Conservation (phyloP, 2,329 filamentous ascomycete species). For the Chrysoporthe puriensis region DNA sequence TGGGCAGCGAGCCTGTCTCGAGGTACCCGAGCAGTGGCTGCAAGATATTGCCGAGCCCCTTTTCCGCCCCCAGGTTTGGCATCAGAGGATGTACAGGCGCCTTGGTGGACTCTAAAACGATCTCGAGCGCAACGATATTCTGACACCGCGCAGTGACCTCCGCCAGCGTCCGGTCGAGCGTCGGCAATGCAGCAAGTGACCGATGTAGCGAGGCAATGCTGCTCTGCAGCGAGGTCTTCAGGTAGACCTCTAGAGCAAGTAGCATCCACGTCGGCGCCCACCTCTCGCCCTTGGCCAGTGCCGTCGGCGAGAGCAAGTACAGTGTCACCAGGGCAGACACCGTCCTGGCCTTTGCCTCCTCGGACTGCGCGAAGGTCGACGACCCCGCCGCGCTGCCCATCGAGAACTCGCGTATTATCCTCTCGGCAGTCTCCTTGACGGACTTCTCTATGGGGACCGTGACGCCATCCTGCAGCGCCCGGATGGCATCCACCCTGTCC, state of each 20-base stretch:
- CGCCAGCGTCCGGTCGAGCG: slow-evolving; percentile 76
- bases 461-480: slow-evolving; percentile 68
- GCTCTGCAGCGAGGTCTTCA: slow-evolving; percentile 79
- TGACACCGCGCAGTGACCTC: slow-evolving; percentile 87
- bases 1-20: slow-evolving; percentile 84
- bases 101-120: slow-evolving; percentile 70
- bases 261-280: slow-evolving; percentile 74
- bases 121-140: slow-evolving; percentile 86
- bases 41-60: slow-evolving; percentile 59
- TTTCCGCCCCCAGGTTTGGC: slow-evolving; percentile 37
- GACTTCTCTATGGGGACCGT: slow-evolving; percentile 73
- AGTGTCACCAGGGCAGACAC: slow-evolving; percentile 76
- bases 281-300: slow-evolving; percentile 55
- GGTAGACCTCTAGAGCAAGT: slow-evolving; percentile 76
- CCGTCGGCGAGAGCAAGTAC: slow-evolving; percentile 77
- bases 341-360: slow-evolving; percentile 75
- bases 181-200: slow-evolving; percentile 78
- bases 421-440: slow-evolving; percentile 74
- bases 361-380: slow-evolving; percentile 60
- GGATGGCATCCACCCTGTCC: slow-evolving; percentile 73
- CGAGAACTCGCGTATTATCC: slow-evolving; percentile 82
- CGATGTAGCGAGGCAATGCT: slow-evolving; percentile 76
- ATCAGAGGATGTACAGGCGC: slow-evolving; percentile 72
- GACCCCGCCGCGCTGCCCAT: slow-evolving; percentile 55
- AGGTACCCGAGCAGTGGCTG: slow-evolving; percentile 75